Evolutionary conservation across 179 eudicot genomes (phyloP).

Genomic region (Beta lomatogona): DNA sequence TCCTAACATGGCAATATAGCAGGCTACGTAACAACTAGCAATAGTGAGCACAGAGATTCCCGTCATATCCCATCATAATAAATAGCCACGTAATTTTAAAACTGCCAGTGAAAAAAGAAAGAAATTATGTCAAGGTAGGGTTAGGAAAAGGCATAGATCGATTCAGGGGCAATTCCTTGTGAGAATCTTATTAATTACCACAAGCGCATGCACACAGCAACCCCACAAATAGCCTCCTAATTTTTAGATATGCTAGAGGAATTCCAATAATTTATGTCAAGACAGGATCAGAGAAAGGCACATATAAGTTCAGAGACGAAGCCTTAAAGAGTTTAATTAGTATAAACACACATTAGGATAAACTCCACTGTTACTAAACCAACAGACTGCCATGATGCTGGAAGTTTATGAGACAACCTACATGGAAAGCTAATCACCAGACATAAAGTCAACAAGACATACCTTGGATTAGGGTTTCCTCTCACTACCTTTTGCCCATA

Average conservation of each 20-base stretch:
- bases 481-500: conserved; percentile 58
- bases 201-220: not conserved
- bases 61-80: not conserved
- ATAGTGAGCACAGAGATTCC: not conserved
- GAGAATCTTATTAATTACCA: not conserved
- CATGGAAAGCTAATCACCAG: conserved; percentile 6
- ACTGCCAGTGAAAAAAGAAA: not conserved
- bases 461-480: conserved; percentile 61
- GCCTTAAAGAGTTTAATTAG: not conserved
- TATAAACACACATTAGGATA: not conserved
- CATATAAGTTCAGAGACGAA: not conserved
- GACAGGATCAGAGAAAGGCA: not conserved
- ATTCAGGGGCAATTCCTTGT: not conserved
- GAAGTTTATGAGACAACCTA: not conserved
- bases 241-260: too few relatives aligned
- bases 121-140: not conserved
- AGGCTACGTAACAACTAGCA: not conserved
- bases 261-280: not conserved
- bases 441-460: conserved; percentile 11
- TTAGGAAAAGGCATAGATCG: not conserved
- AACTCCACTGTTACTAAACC: not conserved
- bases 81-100: not conserved
- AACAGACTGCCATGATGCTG: not conserved
- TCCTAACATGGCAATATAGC: too few relatives aligned
- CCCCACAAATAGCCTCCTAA: too few relatives aligned